Evolutionary conservation across 2,329 filamentous ascomycete species (phyloP).

Genomic region (Aspergillus vadensis): DNA sequence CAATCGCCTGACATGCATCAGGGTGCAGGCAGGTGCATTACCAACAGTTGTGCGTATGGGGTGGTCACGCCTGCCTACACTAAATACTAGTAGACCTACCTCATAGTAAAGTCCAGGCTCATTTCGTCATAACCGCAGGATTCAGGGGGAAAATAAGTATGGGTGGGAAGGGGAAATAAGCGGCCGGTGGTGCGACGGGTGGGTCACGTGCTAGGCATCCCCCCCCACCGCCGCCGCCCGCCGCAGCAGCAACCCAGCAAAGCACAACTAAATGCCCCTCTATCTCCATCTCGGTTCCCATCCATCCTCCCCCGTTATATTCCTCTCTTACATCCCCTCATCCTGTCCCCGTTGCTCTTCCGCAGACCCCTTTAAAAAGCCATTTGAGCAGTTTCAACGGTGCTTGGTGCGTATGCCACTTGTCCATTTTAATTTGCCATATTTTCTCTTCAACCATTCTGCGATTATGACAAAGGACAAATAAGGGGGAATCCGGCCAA

Average conservation of each 20-base stretch:
- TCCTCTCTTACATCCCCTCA: slow-evolving; percentile 19
- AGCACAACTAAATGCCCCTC: slow-evolving; percentile 40
- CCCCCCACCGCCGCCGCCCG: slow-evolving; percentile 30
- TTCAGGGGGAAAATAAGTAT: slow-evolving; percentile 11
- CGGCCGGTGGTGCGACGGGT: slow-evolving; percentile 23
- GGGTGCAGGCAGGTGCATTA: not conserved
- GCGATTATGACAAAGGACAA: slow-evolving; percentile 7
- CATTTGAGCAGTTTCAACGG: slow-evolving; percentile 22
- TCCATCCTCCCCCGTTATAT: slow-evolving; percentile 15
- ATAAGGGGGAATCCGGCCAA: slow-evolving; percentile 18
- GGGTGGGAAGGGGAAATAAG: slow-evolving; percentile 14
- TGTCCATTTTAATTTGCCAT: not conserved
- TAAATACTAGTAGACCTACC: not conserved
- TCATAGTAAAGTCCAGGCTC: not conserved
- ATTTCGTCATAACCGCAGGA: slow-evolving; percentile 11
- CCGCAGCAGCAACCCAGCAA: slow-evolving; percentile 20
- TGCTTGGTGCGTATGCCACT: slow-evolving; percentile 14
- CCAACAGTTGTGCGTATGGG: not conserved
- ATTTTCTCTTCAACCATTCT: not conserved
- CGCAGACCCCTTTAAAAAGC: slow-evolving; percentile 3
- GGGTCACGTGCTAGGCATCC: slow-evolving; percentile 23
- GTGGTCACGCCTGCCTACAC: not conserved
- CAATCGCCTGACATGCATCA: not conserved
- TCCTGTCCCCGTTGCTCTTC: slow-evolving; percentile 8
- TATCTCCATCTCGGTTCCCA: slow-evolving; percentile 29